Evolutionary conservation across 257 asterid genomes (phyloP).

Genomic region (Ilex aquifolium): DNA sequence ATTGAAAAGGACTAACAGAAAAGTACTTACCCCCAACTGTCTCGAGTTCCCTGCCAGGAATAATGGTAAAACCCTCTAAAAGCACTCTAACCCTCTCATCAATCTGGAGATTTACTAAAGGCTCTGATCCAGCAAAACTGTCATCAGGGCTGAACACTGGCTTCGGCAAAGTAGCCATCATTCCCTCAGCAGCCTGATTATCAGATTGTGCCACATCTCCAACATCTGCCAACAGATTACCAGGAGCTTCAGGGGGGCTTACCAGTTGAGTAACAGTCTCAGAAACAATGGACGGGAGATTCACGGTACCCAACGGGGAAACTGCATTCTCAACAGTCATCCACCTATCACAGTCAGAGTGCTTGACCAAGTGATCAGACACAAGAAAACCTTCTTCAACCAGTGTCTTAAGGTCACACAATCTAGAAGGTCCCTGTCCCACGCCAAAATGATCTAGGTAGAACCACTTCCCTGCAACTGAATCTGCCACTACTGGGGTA

Average conservation of each 20-base stretch:
- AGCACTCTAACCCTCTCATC: constrained; percentile 78
- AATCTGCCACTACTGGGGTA: constrained; percentile 47
- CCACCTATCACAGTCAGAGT: constrained; percentile 86
- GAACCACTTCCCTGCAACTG: constrained; percentile 75
- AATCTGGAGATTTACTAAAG: constrained; percentile 46
- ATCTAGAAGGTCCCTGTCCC: constrained; percentile 80
- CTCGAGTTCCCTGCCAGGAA: constrained; percentile 83
- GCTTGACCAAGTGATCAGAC: constrained; percentile 90
- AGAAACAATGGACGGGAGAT: constrained; percentile 61
- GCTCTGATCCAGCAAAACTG: constrained; percentile 21
- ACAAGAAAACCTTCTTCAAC: constrained; percentile 76
- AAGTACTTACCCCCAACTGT: constrained; percentile 59
- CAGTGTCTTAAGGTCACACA: constrained; percentile 73
- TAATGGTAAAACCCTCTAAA: constrained; percentile 50
- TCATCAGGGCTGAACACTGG: constrained; percentile 25
- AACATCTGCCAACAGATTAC: constrained; percentile 70
- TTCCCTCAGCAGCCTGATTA: constrained; percentile 31
- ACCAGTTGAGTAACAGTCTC: constrained; percentile 81
- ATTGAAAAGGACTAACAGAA: constrained; percentile 5
- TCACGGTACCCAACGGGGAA: constrained; percentile 70
- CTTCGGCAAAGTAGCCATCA: constrained; percentile 22
- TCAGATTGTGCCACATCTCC: constrained; percentile 33
- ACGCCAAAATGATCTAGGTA: constrained; percentile 76
- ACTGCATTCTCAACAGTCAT: constrained; percentile 88
- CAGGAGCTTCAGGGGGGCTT: constrained; percentile 99